Conservation (phyloP, 257 asterid species). For the Haberlea rhodopensis region DNA sequence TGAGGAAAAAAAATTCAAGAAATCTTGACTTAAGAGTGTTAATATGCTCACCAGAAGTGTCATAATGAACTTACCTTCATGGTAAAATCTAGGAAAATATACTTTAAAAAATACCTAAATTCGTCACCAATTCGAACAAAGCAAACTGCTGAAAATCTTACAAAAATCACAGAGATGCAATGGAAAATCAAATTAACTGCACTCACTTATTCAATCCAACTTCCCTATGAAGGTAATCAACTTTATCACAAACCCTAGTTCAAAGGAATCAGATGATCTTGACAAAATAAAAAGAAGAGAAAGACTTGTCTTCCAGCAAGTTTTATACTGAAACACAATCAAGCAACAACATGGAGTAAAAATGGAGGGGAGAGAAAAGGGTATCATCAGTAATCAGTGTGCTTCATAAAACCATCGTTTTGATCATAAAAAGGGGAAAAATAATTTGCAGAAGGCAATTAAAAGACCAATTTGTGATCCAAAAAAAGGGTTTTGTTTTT, state of each 20-base stretch:
- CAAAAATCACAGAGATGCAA: not conserved
- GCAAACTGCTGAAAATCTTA: constrained; percentile 14
- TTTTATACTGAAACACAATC: constrained; percentile 19
- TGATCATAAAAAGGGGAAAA: constrained; percentile 17
- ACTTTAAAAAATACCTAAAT: not conserved
- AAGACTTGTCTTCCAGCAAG: constrained; percentile 19
- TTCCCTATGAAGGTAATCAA: not conserved
- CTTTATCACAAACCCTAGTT: constrained; percentile 37
- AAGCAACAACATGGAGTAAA: not conserved
- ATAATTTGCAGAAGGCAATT: constrained; percentile 1
- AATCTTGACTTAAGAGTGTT: no score
- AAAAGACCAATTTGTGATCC: not conserved
- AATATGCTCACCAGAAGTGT: no score
- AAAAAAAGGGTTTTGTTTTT: no score
- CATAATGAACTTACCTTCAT: not conserved
- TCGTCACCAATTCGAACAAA: not conserved
- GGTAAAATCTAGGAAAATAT: not conserved
- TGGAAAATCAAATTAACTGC: not conserved
- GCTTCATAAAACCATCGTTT: constrained; percentile 23
- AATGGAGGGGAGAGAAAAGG: not conserved
- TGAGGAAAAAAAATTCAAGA: no score
- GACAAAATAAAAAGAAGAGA: constrained; percentile 19
- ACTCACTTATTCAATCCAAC: not conserved
- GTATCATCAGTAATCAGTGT: no score
- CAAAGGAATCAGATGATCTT: constrained; percentile 20